Base-by-base conservation (phyloP, 129 eudicot genomes). In the Lactuca saligna region DNA sequence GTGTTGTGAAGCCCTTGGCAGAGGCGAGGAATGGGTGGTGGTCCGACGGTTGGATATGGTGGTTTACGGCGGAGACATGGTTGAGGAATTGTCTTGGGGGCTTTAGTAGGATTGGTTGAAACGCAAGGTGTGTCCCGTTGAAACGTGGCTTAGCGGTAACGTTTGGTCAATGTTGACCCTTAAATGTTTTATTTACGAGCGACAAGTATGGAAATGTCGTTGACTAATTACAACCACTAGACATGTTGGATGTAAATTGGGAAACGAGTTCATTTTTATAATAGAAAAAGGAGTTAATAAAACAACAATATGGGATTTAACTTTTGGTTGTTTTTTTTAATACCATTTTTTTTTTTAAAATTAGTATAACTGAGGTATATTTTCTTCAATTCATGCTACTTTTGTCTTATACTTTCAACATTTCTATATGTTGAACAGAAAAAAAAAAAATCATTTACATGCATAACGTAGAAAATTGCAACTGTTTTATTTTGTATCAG, bases 91-190 rank as follows among this genome's bases (percentile, higher is more conserved):
- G 63, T 20, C 29, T 16, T 6, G 66, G 13, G 78, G 63, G 56
- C 17, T 49, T 50, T 71, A 69, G 54, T 44, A 55, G 35, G 54
- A 66, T 49, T 31, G 74, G 50, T 57, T 56, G 51, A 68, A 54
- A 55, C 37, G 39, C 6, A 29, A 54, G n/a, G 64, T 54, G 54
- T 14, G 55, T 56, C 49, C 13, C 13, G 49, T 34, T 35, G 63
- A 63, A 55, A 74, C 78, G 78, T 74, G 72, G 41, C 59, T 64
- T 56, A 3, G 49, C 44, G 57, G 51, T 56, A 38, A 73, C 64
- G 58, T 42, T 63, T 64, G 31, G 66, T 65, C 58, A 66, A 42
- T 65, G 60, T 74, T 34, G 59, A 65, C 71, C 72, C 54, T 73
- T 44, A 66, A 56, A 57, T 66, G 33, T 75, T 75, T 57, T 15